Evolutionary conservation across 2,329 filamentous ascomycete species (phyloP), one percentile per base, ranked within the genome.

Genomic region (Thermoascus crustaceus): DNA sequence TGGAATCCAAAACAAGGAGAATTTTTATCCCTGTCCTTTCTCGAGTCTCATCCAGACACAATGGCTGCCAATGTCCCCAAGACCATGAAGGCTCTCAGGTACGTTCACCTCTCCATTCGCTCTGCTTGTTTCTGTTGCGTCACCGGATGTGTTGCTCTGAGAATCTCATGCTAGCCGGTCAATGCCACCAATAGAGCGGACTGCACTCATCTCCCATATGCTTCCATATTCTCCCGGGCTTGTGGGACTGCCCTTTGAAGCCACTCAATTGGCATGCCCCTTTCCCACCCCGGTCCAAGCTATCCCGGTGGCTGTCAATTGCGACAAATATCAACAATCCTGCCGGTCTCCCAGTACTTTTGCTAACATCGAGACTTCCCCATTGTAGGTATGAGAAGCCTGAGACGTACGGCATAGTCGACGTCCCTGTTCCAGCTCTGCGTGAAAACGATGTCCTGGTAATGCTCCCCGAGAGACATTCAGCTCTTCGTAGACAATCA

Each of bases 1-100:
- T 9, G 16, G 14, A 29, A 29, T 10, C 16, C 16, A 17, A 2
- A 29, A 29, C n/a, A 13, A 29, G 2, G n/a, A 16, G 7, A 29
- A 10, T 16, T 17, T 29, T 13, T 29, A 29, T 32, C 20, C n/a
- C 22, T 8, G 9, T 14, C 11, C 29, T 22, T 37, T 36, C 19
- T 29, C 16, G 24, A 7, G 21, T 33, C 16, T 25, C 18, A 29
- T 22, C 24, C 31, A 29, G 35, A 43, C 55, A 58, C 42, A 34
- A 61, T 60, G 57, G 48, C 46, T 43, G 37, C 50, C 39, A 46
- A 43, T 48, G 63, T 76, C 43, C 71, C 71, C 39, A 62, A 67
- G 55, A 63, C 69, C 45, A 77, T 75, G 72, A 78, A 78, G 61
- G 76, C 76, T 60, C 70, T 79, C 58, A 66, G 69, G 75, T 75